Conservation (phyloP, 345 rosid genomes). For the Odontarrhena argentea region DNA sequence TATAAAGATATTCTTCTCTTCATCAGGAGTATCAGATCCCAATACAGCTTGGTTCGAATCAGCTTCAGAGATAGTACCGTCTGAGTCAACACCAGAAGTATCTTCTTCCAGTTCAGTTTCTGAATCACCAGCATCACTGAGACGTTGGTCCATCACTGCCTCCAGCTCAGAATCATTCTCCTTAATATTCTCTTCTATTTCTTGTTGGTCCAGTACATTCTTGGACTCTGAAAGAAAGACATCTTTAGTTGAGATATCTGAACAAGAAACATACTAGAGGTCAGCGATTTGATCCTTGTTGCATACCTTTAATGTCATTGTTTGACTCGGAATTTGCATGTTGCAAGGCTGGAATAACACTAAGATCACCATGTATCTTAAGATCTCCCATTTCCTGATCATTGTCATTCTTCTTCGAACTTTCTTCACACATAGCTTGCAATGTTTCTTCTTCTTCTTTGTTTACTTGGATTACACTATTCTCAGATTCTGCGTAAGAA, state of each 20-base stretch:
- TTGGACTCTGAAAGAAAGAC: slow-evolving; percentile 13
- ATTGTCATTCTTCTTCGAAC: slow-evolving; percentile 21
- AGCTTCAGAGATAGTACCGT: slow-evolving; percentile 34
- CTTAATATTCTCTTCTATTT: neutral
- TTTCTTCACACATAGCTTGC: slow-evolving; percentile 8
- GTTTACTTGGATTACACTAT: slow-evolving; percentile 20
- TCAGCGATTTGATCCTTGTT: neutral
- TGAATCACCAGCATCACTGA: neutral
- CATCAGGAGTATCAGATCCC: slow-evolving; percentile 34
- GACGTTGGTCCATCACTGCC: neutral
- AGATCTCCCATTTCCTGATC: slow-evolving; percentile 4
- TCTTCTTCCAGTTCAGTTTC: slow-evolving; percentile 25
- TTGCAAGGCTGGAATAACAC: slow-evolving; percentile 13
- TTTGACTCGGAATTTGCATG: slow-evolving; percentile 13
- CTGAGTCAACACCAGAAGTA: slow-evolving; percentile 20
- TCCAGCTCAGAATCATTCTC: neutral
- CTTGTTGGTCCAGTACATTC: slow-evolving; percentile 1
- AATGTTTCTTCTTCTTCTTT: slow-evolving; percentile 11
- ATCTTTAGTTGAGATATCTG: neutral
- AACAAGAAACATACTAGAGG: neutral
- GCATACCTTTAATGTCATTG: slow-evolving; percentile 18
- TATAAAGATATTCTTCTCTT: slow-evolving; percentile 19
- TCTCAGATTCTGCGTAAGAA: slow-evolving; percentile 15
- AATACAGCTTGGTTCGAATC: slow-evolving; percentile 36
- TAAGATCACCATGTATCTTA: slow-evolving; percentile 3